Evolutionary conservation across 139 green algal genomes (phyloP).

Genomic region (Chlamydomonas sp.): DNA sequence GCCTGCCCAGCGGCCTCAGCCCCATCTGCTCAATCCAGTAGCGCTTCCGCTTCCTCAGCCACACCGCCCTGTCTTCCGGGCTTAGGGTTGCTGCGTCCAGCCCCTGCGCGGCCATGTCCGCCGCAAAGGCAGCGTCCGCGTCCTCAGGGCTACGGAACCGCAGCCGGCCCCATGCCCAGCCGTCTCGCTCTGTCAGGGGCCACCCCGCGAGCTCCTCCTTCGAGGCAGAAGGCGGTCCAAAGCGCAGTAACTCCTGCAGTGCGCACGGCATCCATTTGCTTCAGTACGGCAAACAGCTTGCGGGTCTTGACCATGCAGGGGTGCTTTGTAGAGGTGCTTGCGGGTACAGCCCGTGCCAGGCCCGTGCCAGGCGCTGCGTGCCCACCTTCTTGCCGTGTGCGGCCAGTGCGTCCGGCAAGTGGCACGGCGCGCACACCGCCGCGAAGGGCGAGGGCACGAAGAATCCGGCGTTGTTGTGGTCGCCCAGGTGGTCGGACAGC

Average conservation of each 20-base stretch:
- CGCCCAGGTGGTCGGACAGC: conserved; percentile 19
- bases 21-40: too few species aligned
- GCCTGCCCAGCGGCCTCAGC: too few species aligned
- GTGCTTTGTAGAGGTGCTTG: too few species aligned
- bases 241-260: neutral
- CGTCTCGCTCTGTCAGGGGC: neutral
- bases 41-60: too few species aligned
- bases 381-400: neutral
- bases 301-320: too few species aligned
- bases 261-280: too few species aligned
- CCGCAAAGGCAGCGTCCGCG: neutral
- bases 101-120: too few species aligned
- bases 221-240: neutral
- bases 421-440: conserved; percentile 27
- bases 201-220: neutral
- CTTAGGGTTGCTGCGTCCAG: too few species aligned
- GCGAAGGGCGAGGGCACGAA: conserved; percentile 26
- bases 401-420: conserved; percentile 3
- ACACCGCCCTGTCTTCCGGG: too few species aligned
- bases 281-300: too few species aligned
- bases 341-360: too few species aligned
- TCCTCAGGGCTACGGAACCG: neutral
- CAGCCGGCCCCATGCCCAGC: neutral
- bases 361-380: too few species aligned
- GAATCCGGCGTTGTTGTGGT: conserved; percentile 28